phyloP scores from a whole-genome alignment of 176 grass and related monocot species.

The Areca catechu region DNA sequence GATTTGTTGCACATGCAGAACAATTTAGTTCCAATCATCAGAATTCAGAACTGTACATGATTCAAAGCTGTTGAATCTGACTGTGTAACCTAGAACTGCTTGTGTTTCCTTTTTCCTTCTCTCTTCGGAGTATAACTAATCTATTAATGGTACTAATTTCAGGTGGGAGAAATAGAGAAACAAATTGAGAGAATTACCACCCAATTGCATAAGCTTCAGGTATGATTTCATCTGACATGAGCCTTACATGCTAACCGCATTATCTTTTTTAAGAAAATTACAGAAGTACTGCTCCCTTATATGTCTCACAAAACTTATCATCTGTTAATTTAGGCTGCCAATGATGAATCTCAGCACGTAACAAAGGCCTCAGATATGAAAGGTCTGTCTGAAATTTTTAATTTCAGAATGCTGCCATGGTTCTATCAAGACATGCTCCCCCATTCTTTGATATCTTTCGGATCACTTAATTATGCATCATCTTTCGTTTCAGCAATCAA shows the following conservation, averaged over 20 bases:
- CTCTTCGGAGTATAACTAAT: neutral
- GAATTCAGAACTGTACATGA: too few relatives aligned
- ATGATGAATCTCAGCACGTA: constrained; percentile 26
- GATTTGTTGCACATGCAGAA: too few relatives aligned
- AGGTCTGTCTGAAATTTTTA: constrained; percentile 10
- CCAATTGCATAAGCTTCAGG: constrained; percentile 33
- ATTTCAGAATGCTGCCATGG: too few relatives aligned
- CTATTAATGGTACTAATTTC: neutral
- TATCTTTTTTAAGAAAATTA: too few relatives aligned
- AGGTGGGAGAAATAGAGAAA: constrained; percentile 40
- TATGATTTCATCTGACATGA: neutral
- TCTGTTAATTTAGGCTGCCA: constrained; percentile 22
- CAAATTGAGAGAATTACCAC: constrained; percentile 28
- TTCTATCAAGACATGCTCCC: too few relatives aligned
- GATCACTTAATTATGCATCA: neutral
- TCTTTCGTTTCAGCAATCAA: constrained; percentile 28
- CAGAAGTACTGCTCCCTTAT: neutral
- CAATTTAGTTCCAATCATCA: too few relatives aligned
- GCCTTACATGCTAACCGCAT: too few relatives aligned
- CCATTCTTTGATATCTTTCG: too few relatives aligned
- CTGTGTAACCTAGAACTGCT: too few relatives aligned
- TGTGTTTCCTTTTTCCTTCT: neutral
- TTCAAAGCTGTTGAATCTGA: too few relatives aligned
- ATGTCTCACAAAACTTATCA: neutral
- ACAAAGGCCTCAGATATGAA: constrained; percentile 43